A percentile compares a stretch with the other conserved stretches of the same genome.
Evolutionary conservation across 805 yeast species (phyloP).

Genomic region (Spathaspora passalidarum): DNA sequence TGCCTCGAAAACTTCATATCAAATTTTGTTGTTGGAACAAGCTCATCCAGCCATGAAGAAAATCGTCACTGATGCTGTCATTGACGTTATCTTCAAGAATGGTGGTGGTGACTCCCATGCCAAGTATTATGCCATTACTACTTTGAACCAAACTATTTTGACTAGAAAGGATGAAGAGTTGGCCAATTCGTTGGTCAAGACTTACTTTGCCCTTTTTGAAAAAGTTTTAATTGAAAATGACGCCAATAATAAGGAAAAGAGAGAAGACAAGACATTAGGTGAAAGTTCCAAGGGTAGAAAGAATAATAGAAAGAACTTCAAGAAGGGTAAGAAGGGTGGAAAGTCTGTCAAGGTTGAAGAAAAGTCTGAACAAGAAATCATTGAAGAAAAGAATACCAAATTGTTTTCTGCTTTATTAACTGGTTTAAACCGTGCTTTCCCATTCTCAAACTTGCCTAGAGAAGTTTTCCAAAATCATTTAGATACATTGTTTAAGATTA

Average conservation of each 20-base stretch:
- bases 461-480: constrained; percentile 72
- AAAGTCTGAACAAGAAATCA: constrained; percentile 60
- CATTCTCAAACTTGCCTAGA: constrained; percentile 75
- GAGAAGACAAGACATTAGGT: constrained; percentile 41
- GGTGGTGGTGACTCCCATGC: constrained; percentile 78
- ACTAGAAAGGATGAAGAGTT: constrained; percentile 72
- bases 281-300: constrained; percentile 57
- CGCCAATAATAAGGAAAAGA: constrained; percentile 34
- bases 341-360: constrained; percentile 61
- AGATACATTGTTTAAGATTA: constrained; percentile 81
- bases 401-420: constrained; percentile 88
- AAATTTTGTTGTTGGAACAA: constrained; percentile 75
- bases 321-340: constrained; percentile 87
- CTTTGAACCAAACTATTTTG: constrained; percentile 89
- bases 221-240: constrained; percentile 73
- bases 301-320: constrained; percentile 61
- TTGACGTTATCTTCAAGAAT: constrained; percentile 74
- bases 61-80: constrained; percentile 72
- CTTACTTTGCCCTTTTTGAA: constrained; percentile 85
- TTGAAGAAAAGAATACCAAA: constrained; percentile 79
- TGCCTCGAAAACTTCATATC: constrained; percentile 81
- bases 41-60: constrained; percentile 95
- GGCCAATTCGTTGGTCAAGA: constrained; percentile 78
- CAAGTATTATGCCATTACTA: constrained; percentile 80
- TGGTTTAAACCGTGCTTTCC: constrained; percentile 94